Evolutionary conservation across 192 early-diverging fungal species (phyloP), one percentile per base, ranked within the genome.

Genomic region (Helicostylum pulchrum): DNA sequence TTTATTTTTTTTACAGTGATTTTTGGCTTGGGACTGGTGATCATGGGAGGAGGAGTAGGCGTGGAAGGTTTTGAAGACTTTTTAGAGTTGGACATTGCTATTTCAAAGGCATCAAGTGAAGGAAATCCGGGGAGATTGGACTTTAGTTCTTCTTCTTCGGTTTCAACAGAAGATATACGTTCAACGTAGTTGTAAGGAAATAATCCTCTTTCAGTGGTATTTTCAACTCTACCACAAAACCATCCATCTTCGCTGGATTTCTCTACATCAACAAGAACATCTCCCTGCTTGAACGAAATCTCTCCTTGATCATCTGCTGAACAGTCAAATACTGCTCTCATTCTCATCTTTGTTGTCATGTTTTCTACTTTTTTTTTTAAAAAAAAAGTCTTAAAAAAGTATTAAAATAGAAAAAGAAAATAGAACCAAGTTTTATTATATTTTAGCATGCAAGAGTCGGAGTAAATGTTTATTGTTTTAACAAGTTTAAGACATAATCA

Each of bases 131-230:
- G 46, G 4, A 36, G 10, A 39, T 49, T 30, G 8, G 57, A 0
- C 10, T n/a, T n/a, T 20, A 31, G 19, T 10, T 46, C 47, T 15
- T 19, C 14, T 10, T 46, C 47, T 15, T 19, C 14, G 2, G 56
- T 5, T 19, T 54, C 20, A 4, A 48, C 62, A 5, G 26, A 26
- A 2, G 63, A 55, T 15, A 82, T 57, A 9, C 73, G 21, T 36
- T 80, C 73, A 2, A 81, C 84, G 61, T 87, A 86, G 65, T 87
- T 87, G 44, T 74, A 76, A 34, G 86, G 86, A 62, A 87, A 87
- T 15, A 87, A 63, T 1, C 86, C 86, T 21, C 71, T 61, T 19
- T 65, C 55, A 0, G 62, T 62, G 14, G 77, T 75, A 1, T 71
- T 60, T 46, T 83, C 65, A n/a, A 87, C 23, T 23, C 67, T 68